These are phyloP conservation scores for Macrolepiota fuliginosa DNA, from an alignment of 768 basidiomycete genomes.

Conservation along the genomic window DNA sequence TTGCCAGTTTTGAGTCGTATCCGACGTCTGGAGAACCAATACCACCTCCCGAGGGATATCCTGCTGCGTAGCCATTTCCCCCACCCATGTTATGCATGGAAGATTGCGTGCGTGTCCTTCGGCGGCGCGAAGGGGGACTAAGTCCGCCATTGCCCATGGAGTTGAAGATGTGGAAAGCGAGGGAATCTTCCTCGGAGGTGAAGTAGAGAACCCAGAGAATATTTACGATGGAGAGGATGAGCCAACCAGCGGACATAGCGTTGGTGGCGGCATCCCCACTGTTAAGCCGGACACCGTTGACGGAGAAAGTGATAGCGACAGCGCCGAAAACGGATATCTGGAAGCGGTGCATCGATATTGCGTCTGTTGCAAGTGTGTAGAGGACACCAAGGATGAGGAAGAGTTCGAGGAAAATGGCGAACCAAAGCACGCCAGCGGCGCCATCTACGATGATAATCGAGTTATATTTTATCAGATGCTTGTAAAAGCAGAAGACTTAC, in stretches of 20 bases:
- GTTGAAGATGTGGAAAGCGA: conserved; percentile 82
- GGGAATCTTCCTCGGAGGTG: conserved; percentile 93
- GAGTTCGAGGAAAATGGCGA: conserved; percentile 77
- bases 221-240: conserved; percentile 87
- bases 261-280: conserved; percentile 51
- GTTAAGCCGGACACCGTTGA: conserved; percentile 48
- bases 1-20: conserved; percentile 65
- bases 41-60: conserved; percentile 65
- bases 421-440: conserved; percentile 72
- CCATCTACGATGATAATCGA: conserved; percentile 26
- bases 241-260: conserved; percentile 92
- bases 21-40: conserved; percentile 61
- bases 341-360: conserved; percentile 88
- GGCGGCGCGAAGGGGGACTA: conserved; percentile 75
- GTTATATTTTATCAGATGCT: background rate
- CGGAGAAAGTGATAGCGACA: conserved; percentile 85
- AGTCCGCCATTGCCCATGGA: conserved; percentile 84
- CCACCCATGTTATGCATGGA: conserved; percentile 62
- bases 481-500: conserved; percentile 26
- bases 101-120: conserved; percentile 62
- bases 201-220: conserved; percentile 97
- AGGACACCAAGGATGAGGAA: conserved; percentile 71
- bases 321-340: conserved; percentile 90
- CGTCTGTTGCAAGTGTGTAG: conserved; percentile 81
- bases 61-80: conserved; percentile 62